Base-by-base conservation (phyloP, 2,329 filamentous ascomycete genomes). In the Phaeosphaeriaceae sp. region DNA sequence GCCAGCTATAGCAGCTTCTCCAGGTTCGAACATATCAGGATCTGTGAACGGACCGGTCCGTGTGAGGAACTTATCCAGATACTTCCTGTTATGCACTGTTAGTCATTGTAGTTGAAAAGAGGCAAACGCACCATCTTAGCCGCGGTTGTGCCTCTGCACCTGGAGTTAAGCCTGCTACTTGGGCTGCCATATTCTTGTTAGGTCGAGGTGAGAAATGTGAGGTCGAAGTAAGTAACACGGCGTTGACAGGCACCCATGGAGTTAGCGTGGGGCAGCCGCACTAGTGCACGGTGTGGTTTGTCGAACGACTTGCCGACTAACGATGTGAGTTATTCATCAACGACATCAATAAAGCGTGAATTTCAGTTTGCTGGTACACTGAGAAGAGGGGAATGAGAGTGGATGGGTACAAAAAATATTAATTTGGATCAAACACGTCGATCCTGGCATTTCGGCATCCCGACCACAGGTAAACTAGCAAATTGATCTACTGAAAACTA, bases 1-100 rank as follows among this genome's bases (percentile, higher is more conserved):
- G 41, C 58, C 62, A 41, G 73, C 70, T 16, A 70, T 68, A 2
- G 60, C 58, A 91, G 77, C 52, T 74, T 82, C 52, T 79, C 78
- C 63, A 80, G 81, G 48, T 78, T 79, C 54, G 76, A 79, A 61
- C 2, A 52, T 54, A 71, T 75, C 47, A 77, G 82, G 39, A 79
- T 92, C 88, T 28, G 89, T 92, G 72, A 90, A 96, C 1, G 94
- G 91, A 1, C 94, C 93, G 3, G 82, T 77, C 26, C 86, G 87
- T 50, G 82, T 86, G 48, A 96, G 83, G 58, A 97, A 86, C 54
- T 83, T 87, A 75, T 97, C 86, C 48, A 97, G 83, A 71, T 96
- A 87, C 73, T 85, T 87, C 92, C 92, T 95, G 54, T 42, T 42
- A 26, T 6, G 75, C 18, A 46, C 48, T 32, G 30, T 70, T 55